Evolutionary conservation across 768 basidiomycete genomes (phyloP).

Genomic region (Naematelia encephala): DNA sequence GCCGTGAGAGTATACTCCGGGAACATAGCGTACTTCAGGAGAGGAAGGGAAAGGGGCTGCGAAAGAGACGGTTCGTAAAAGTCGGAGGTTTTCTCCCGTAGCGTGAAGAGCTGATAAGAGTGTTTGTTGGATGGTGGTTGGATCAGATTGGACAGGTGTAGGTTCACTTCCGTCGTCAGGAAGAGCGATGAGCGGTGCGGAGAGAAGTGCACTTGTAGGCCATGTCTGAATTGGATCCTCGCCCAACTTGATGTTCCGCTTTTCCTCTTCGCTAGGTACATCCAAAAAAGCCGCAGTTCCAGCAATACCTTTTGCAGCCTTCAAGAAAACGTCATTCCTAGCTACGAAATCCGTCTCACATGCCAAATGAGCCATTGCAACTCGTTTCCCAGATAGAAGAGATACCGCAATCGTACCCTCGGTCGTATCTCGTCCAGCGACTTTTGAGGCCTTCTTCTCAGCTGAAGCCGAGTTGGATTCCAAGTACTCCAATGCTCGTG

Average conservation of each 20-base stretch:
- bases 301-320: conserved; percentile 72
- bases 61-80: conserved; percentile 49
- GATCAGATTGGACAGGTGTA: conserved; percentile 61
- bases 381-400: conserved; percentile 67
- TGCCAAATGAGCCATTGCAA: conserved; percentile 84
- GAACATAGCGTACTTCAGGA: conserved; percentile 42
- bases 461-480: conserved; percentile 63
- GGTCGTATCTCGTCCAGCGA: conserved; percentile 67
- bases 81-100: conserved; percentile 51
- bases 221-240: conserved; percentile 55
- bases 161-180: conserved; percentile 53
- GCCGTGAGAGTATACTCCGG: conserved; percentile 47
- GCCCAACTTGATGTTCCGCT: not conserved
- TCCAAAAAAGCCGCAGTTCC: conserved; percentile 76
- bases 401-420: conserved; percentile 79
- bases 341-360: conserved; percentile 98
- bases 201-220: conserved; percentile 58
- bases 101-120: conserved; percentile 49
- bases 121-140: conserved; percentile 72
- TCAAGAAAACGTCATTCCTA: conserved; percentile 73
- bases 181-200: conserved; percentile 66
- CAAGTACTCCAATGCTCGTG: conserved; percentile 75
- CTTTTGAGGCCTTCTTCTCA: conserved; percentile 75
- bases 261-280: conserved; percentile 43
- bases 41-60: conserved; percentile 48